These are phyloP conservation scores for Solanum hybrid DNA, from an alignment of 305 asterid species.

Conservation along the genomic window DNA sequence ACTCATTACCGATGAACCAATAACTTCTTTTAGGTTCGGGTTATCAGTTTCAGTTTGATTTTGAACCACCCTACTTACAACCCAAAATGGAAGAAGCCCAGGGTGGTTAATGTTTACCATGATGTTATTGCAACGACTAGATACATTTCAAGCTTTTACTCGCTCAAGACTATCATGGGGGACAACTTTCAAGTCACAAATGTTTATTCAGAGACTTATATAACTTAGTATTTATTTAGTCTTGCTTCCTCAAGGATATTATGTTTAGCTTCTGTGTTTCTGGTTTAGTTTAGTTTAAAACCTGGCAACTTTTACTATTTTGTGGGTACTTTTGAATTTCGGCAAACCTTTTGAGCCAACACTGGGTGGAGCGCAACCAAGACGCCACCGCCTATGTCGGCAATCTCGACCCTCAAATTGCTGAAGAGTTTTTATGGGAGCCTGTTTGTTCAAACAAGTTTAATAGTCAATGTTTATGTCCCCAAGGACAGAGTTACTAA, in stretches of 20 bases:
- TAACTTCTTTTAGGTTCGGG: not conserved
- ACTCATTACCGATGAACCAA: not conserved
- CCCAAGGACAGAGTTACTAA: slow-evolving; percentile 91
- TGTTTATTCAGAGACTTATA: not conserved
- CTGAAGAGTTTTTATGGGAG: slow-evolving; percentile 88
- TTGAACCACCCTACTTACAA: not conserved
- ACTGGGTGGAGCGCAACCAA: slow-evolving; percentile 90
- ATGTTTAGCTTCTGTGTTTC: not conserved
- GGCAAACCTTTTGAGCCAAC: slow-evolving; percentile 80
- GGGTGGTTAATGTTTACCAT: not conserved
- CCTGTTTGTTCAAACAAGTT: slow-evolving; percentile 84
- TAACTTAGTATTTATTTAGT: not conserved
- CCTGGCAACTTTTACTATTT: not conserved
- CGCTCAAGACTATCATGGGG: not conserved
- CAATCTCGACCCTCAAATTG: slow-evolving; percentile 73
- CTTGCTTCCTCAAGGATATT: not conserved
- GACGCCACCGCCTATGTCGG: slow-evolving; percentile 92
- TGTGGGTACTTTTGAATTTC: not conserved
- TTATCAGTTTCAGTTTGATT: not conserved
- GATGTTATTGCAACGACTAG: not conserved
- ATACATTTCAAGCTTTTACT: not conserved
- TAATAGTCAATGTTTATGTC: slow-evolving; percentile 86
- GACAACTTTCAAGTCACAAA: not conserved
- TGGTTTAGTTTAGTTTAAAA: not conserved
- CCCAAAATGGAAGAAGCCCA: not conserved